Base-by-base conservation (phyloP, 768 basidiomycete genomes). In the Guyanaporus albipodus region DNA sequence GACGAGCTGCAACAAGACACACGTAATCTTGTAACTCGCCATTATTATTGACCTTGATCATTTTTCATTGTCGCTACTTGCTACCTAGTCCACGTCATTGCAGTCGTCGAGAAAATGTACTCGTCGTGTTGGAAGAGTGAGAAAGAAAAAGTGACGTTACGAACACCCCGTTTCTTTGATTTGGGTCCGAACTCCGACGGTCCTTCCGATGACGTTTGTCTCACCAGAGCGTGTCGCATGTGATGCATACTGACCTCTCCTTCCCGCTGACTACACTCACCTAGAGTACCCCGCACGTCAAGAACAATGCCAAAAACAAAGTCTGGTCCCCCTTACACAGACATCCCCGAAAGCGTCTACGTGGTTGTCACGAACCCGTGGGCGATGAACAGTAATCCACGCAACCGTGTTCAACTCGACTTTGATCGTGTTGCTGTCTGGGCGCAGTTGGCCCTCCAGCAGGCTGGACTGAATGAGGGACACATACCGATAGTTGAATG, bases 261-360 rank as follows among this genome's bases (percentile, higher is more conserved):
- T 38, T 28, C n/a, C 7, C 32, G 35, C 45, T 50, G 26, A 10
- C 32, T 17, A 29, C 35, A 4, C 8, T 22, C 34, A 33, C 42
- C 33, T 8, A 14, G 19, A 46, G 42, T 8, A 1, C 29, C 2
- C 27, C n/a, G 38, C 26, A 23, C 22, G 35, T 22, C 21, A 41
- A 19, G 41, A n/a, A 27, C 22, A 14, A 60, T 63, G 59, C 59
- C 61, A 6, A 49, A 35, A 27, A 22, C 49, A 6, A 67, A 63
- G 34, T 8, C 49, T 6, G 66, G 64, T 1, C 64, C 64, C 0
- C 64, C 66, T 0, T 66, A 66, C 33, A 53, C 49, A 22, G 50
- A 61, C 8, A 37, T 55, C 18, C 55, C 59, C 10, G 9, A 47
- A 0, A 59, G 54, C 7, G 42, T 53, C 12, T 66, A 62, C 14